Conservation (phyloP, 345 rosid species). For the Pugionium dolabratum region DNA sequence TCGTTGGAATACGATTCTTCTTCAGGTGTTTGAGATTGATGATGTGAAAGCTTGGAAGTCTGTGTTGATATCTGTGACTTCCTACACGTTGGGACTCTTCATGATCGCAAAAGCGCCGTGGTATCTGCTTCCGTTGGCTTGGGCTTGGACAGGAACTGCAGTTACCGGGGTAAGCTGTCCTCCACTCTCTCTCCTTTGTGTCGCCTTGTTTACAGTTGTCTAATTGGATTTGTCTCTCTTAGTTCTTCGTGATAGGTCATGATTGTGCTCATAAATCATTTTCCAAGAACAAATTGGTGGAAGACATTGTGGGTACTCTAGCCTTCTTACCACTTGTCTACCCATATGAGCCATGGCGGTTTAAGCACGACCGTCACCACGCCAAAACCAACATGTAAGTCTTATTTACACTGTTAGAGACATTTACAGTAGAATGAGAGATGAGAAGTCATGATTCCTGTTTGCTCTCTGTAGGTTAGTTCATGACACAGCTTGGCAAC, state of each 20-base stretch:
- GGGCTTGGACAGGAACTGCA: conserved; percentile 99
- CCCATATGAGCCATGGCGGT: conserved; percentile 96
- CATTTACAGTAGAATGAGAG: not conserved
- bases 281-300: conserved; percentile 81
- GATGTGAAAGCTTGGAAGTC: conserved; percentile 86
- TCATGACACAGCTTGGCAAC: conserved; percentile 98
- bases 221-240: conserved; percentile 22
- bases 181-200: not conserved
- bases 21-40: conserved; percentile 85
- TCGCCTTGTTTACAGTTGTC: not conserved
- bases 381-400: conserved; percentile 94
- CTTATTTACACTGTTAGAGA: not conserved
- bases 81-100: conserved; percentile 78
- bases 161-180: conserved; percentile 62
- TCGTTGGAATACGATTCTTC: conserved; percentile 9
- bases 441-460: not conserved
- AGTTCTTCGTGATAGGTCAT: conserved; percentile 99
- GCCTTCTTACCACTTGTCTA: conserved; percentile 86
- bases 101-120: conserved; percentile 88
- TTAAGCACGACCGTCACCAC: conserved; percentile 92
- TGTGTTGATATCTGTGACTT: conserved; percentile 71
- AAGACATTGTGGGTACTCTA: conserved; percentile 92
- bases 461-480: conserved; percentile 52
- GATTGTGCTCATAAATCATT: conserved; percentile 98
- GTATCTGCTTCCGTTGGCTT: conserved; percentile 92